Evolutionary conservation across 345 rosid genomes (phyloP).

Genomic region (Pistacia integerrima): DNA sequence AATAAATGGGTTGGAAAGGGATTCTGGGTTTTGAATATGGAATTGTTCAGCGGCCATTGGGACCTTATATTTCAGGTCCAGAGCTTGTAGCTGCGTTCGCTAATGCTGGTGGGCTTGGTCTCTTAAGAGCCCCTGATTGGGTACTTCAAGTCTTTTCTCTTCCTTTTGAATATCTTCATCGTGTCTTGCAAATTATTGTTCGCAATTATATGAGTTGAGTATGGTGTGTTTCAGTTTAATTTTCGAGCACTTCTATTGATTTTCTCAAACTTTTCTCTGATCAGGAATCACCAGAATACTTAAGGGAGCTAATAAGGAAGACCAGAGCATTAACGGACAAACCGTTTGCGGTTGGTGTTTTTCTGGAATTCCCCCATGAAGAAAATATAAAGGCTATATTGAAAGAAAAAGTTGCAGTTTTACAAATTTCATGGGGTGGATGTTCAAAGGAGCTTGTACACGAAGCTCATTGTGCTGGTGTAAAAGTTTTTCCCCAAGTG

Average conservation of each 20-base stretch:
- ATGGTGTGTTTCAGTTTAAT: background rate
- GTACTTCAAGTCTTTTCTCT: constrained; percentile 29
- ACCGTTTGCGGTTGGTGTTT: constrained; percentile 77
- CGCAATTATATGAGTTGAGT: background rate
- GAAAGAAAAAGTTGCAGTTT: constrained; percentile 72
- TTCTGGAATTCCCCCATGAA: constrained; percentile 80
- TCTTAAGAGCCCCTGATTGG: constrained; percentile 90
- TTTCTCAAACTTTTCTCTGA: background rate
- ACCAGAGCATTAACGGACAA: constrained; percentile 67
- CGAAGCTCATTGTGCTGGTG: constrained; percentile 63
- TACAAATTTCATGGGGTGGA: constrained; percentile 87
- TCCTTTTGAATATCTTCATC: no score
- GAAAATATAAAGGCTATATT: constrained; percentile 65
- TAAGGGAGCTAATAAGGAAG: constrained; percentile 64
- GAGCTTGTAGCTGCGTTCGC: constrained; percentile 94
- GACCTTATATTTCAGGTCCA: constrained; percentile 88
- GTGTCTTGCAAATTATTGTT: no score
- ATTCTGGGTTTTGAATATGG: constrained; percentile 81
- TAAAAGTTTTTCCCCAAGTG: constrained; percentile 85
- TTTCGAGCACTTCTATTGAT: background rate
- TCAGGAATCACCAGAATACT: constrained; percentile 74
- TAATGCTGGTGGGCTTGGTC: constrained; percentile 80
- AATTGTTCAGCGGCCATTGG: constrained; percentile 79
- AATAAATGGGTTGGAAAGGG: constrained; percentile 73
- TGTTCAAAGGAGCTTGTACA: constrained; percentile 64